A percentile compares a stretch with the other conserved stretches of the same genome.
Evolutionary conservation across 306 rosid genomes (phyloP).

Genomic region (Canavalia gladiata): DNA sequence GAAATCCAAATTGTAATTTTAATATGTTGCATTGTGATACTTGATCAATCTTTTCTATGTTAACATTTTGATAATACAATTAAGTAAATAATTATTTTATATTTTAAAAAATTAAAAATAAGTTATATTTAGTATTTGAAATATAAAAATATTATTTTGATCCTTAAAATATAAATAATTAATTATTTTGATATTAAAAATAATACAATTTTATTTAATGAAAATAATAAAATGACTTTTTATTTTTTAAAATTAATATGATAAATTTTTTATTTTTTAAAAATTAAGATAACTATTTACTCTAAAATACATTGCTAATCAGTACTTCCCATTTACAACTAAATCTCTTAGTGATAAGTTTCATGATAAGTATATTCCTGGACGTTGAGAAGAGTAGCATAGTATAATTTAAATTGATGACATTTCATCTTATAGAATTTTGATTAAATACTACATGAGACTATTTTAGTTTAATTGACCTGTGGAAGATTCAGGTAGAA

Average conservation of each 20-base stretch:
- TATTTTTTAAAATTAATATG: too few relatives aligned
- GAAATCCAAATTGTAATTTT: too few relatives aligned
- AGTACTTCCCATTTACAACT: background rate
- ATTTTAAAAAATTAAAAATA: too few relatives aligned
- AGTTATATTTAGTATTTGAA: too few relatives aligned
- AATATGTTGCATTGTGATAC: background rate
- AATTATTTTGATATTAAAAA: too few relatives aligned
- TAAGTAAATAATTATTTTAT: background rate
- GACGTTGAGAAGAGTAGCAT: background rate
- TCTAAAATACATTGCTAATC: too few relatives aligned
- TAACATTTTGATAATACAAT: background rate
- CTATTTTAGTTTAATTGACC: background rate
- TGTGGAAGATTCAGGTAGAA: background rate
- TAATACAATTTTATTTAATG: too few relatives aligned
- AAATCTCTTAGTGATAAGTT: background rate
- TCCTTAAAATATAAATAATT: too few relatives aligned
- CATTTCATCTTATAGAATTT: background rate
- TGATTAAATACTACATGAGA: background rate
- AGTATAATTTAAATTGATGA: background rate
- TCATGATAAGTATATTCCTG: background rate
- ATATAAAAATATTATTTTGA: too few relatives aligned
- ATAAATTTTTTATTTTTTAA: too few relatives aligned
- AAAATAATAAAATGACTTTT: too few relatives aligned
- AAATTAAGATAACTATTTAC: too few relatives aligned
- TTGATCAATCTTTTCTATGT: background rate